Evolutionary conservation across 2,329 filamentous ascomycete species (phyloP).

Genomic region (Dactylellina leptospora): DNA sequence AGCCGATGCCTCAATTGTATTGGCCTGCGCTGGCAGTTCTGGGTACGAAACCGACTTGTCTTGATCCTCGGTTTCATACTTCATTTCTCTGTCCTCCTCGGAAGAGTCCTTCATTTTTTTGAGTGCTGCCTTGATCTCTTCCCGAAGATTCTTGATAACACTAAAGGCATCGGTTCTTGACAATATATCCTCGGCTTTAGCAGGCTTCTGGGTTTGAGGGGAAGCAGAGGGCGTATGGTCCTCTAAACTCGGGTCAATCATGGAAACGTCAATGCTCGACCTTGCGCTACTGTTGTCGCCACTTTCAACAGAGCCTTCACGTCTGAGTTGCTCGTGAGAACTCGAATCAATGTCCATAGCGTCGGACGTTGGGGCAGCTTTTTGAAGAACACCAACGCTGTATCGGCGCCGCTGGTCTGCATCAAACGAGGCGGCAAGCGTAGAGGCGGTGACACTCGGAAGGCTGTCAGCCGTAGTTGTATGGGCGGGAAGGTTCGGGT

Average conservation of each 20-base stretch:
- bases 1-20: slow-evolving; percentile 29
- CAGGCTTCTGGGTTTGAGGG: neutral
- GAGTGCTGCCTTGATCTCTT: slow-evolving; percentile 34
- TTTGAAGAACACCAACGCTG: slow-evolving; percentile 73
- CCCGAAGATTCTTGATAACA: slow-evolving; percentile 38
- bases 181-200: slow-evolving; percentile 35
- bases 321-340: slow-evolving; percentile 38
- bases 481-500: slow-evolving; percentile 77
- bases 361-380: slow-evolving; percentile 63
- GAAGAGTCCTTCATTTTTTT: slow-evolving; percentile 27
- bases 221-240: slow-evolving; percentile 32
- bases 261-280: slow-evolving; percentile 48
- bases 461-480: slow-evolving; percentile 70
- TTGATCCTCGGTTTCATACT: slow-evolving; percentile 14
- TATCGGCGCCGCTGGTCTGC: slow-evolving; percentile 71
- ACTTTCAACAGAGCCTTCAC: slow-evolving; percentile 22
- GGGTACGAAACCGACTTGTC: slow-evolving; percentile 41
- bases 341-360: slow-evolving; percentile 58
- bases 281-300: slow-evolving; percentile 29
- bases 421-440: slow-evolving; percentile 74
- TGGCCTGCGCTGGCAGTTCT: slow-evolving; percentile 10
- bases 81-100: slow-evolving; percentile 26
- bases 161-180: slow-evolving; percentile 26
- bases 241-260: slow-evolving; percentile 49
- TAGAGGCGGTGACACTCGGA: slow-evolving; percentile 72